Evolutionary conservation across 2,329 filamentous ascomycete genomes (phyloP).

Genomic region (Penicillium sp.): DNA sequence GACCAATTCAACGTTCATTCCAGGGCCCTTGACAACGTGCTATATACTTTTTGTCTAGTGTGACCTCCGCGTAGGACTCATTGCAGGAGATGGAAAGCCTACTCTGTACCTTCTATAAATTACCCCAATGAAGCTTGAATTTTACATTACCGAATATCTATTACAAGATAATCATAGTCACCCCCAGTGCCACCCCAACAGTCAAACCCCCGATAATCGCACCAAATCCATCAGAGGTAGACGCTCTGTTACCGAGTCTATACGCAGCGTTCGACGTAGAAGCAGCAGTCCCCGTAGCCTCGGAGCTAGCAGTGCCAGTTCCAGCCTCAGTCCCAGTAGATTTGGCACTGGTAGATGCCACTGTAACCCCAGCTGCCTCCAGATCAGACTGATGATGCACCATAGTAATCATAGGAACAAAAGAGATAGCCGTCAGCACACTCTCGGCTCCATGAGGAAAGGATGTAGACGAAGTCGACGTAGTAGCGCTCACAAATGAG

Average conservation of each 20-base stretch:
- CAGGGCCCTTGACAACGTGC: too few species aligned
- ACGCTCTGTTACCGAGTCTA: neutral
- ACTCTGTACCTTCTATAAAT: too few species aligned
- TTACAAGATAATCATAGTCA: neutral
- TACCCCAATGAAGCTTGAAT: too few species aligned
- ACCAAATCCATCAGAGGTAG: neutral
- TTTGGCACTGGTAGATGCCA: neutral
- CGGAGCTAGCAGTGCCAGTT: neutral
- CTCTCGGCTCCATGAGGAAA: neutral
- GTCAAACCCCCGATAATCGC: neutral
- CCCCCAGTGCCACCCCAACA: neutral
- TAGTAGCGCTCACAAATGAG: neutral
- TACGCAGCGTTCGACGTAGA: neutral
- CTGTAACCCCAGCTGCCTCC: neutral
- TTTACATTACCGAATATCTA: too few species aligned
- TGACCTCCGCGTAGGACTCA: too few species aligned
- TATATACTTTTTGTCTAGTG: too few species aligned
- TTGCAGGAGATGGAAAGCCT: too few species aligned
- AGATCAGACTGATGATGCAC: neutral
- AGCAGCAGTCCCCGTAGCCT: neutral
- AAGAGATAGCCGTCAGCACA: neutral
- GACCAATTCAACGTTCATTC: too few species aligned
- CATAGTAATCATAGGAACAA: neutral
- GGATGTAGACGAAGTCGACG: neutral
- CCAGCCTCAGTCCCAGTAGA: neutral